phyloP scores from a whole-genome alignment of 768 basidiomycete genomes.

The Tylopilus sp. region DNA sequence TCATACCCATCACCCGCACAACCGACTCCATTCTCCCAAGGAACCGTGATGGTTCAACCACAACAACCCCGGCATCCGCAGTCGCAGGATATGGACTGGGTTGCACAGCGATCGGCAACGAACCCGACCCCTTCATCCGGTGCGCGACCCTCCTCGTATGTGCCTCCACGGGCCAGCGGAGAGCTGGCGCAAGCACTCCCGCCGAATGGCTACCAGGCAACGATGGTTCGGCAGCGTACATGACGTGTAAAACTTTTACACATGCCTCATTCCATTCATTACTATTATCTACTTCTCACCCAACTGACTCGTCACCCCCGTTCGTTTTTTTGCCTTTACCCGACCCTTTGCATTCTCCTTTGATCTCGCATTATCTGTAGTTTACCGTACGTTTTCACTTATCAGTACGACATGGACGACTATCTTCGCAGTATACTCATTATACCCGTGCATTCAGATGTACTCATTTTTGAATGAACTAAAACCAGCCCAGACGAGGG shows the following conservation, averaged over 20 bases:
- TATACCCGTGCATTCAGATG: constrained; percentile 50
- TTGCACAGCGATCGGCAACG: constrained; percentile 39
- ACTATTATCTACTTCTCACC: constrained; percentile 21
- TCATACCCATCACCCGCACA: constrained; percentile 45
- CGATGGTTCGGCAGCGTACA: constrained; percentile 50
- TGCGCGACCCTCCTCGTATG: constrained; percentile 52
- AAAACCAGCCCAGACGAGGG: constrained; percentile 9
- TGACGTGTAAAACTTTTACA: constrained; percentile 23
- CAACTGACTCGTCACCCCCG: constrained; percentile 27
- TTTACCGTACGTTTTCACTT: constrained; percentile 48
- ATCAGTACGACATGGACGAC: constrained; percentile 60
- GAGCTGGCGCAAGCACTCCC: constrained; percentile 41
- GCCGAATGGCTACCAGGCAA: constrained; percentile 42
- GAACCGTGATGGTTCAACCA: constrained; percentile 41
- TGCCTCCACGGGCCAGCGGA: constrained; percentile 42
- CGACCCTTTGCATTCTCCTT: constrained; percentile 31
- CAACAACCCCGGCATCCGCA: constrained; percentile 39
- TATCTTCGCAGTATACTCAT: constrained; percentile 55
- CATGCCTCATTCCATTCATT: constrained; percentile 13
- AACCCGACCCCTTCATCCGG: constrained; percentile 32
- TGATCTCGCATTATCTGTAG: constrained; percentile 58
- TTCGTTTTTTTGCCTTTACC: constrained; percentile 17
- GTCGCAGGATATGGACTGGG: constrained; percentile 44
- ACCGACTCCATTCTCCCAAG: constrained; percentile 44
- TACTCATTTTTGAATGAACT: constrained; percentile 38